Evolutionary conservation across 805 yeast genomes (phyloP).

Genomic region (Debaryomyces hansenii): DNA sequence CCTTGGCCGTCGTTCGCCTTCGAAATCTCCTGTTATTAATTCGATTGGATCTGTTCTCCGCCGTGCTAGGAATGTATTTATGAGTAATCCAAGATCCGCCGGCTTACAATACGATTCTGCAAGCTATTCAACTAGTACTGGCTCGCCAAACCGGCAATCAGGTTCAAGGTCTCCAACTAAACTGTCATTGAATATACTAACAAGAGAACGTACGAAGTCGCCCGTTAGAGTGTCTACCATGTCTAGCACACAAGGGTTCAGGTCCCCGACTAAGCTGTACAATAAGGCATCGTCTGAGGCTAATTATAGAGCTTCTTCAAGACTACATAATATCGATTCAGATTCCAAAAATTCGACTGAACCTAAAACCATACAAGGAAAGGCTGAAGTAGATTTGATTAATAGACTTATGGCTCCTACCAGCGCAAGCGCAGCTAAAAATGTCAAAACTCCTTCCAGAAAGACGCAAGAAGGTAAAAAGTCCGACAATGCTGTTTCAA

Average conservation of each 20-base stretch:
- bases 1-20: background rate
- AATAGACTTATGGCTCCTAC: constrained; percentile 30
- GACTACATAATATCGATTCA: constrained; percentile 5
- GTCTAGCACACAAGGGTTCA: constrained; percentile 3
- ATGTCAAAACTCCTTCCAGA: constrained; percentile 3
- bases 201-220: background rate
- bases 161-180: constrained; percentile 1
- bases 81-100: constrained; percentile 1
- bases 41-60: constrained; percentile 9
- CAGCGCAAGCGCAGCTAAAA: constrained; percentile 29
- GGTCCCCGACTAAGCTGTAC: constrained; percentile 12
- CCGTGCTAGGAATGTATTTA: constrained; percentile 10
- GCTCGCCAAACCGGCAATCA: background rate
- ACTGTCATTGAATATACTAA: background rate
- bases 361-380: background rate
- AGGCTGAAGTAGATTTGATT: constrained; percentile 11
- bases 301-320: constrained; percentile 10
- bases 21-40: constrained; percentile 2
- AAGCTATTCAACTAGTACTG: background rate
- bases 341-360: background rate
- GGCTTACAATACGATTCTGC: constrained; percentile 2
- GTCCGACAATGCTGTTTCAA: constrained; percentile 7
- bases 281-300: constrained; percentile 2
- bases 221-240: background rate
- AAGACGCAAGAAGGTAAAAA: background rate